Evolutionary conservation across 305 asterid species (phyloP), one percentile per base, ranked within the genome.

Genomic region (Stenogyne calaminthoides): DNA sequence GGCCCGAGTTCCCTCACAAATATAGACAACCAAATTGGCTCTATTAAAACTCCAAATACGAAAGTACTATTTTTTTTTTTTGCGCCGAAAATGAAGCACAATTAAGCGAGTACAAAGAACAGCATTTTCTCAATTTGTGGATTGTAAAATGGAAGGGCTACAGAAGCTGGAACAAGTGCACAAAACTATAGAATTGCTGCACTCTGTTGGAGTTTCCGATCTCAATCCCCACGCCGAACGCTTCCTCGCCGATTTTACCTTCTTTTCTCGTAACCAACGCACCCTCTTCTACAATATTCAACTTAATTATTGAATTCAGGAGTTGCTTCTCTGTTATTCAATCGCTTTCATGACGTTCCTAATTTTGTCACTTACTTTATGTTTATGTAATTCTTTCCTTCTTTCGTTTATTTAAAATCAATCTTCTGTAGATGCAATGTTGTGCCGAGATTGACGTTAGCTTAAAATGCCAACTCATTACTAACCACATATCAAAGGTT

Each of bases 171-270:
- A 86, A 74, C 71, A 85, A 77, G 84, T 84, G 55, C 97, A 91
- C 78, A 82, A 59, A 46, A 81, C 81, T 20, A 83, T 94, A 49
- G 44, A 79, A 14, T 73, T 70, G 64, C 80, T 94, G 82, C 89
- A 70, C 36, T 87, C 95, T 0, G 76, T 55, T 20, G 88, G 88
- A 39, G 76, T 90, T 76, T 81, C 87, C 81, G 83, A 70, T 54
- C 59, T 80, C 77, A 74, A 83, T 36, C 83, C 89, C 77, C 54
- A 64, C 52, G 81, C 91, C 76, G 80, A 81, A 61, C 86, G 89
- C 80, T 88, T 92, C 80, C 95, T 91, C 57, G 97, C 93, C 3
- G 78, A 88, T 64, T 84, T 90, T 70, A 76, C 86, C 68, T 80
- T 65, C 71, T 83, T 83, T 94, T 59, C 56, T 88, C 88, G 98